These are phyloP conservation scores for Penicillium brevicompactum DNA, from an alignment of 2,329 filamentous ascomycete genomes.

Conservation along the genomic window DNA sequence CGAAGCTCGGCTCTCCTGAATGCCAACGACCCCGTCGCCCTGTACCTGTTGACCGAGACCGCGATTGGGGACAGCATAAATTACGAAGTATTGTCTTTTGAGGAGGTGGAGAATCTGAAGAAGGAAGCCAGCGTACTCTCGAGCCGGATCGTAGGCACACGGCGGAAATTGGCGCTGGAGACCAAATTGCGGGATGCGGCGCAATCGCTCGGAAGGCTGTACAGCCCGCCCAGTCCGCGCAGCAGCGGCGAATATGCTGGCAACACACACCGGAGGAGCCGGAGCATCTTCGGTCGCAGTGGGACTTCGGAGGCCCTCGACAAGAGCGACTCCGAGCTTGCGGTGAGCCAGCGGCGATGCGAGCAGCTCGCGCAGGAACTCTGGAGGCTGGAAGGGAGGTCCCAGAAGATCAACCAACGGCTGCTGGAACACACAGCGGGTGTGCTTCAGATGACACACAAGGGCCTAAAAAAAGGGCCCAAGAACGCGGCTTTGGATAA, in stretches of 20 bases:
- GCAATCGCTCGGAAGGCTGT: constrained; percentile 79
- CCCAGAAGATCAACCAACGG: constrained; percentile 72
- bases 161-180: constrained; percentile 83
- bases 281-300: constrained; percentile 52
- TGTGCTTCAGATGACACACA: constrained; percentile 87
- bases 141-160: constrained; percentile 77
- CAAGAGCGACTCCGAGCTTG: constrained; percentile 73
- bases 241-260: constrained; percentile 45
- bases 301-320: constrained; percentile 39
- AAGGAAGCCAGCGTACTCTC: constrained; percentile 75
- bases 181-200: constrained; percentile 94
- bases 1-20: constrained; percentile 44
- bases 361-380: constrained; percentile 82
- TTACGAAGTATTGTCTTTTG: constrained; percentile 83
- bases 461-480: constrained; percentile 64
- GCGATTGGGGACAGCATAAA: constrained; percentile 84
- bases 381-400: constrained; percentile 74
- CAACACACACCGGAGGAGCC: constrained; percentile 52
- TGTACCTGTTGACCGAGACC: constrained; percentile 91
- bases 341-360: constrained; percentile 75
- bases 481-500: constrained; percentile 65
- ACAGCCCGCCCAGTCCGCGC: constrained; percentile 64
- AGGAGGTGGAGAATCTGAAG: constrained; percentile 89
- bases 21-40: constrained; percentile 66
- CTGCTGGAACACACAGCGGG: constrained; percentile 90